Evolutionary conservation across 2,329 filamentous ascomycete species (phyloP).

Genomic region (Phialophora macrospora): DNA sequence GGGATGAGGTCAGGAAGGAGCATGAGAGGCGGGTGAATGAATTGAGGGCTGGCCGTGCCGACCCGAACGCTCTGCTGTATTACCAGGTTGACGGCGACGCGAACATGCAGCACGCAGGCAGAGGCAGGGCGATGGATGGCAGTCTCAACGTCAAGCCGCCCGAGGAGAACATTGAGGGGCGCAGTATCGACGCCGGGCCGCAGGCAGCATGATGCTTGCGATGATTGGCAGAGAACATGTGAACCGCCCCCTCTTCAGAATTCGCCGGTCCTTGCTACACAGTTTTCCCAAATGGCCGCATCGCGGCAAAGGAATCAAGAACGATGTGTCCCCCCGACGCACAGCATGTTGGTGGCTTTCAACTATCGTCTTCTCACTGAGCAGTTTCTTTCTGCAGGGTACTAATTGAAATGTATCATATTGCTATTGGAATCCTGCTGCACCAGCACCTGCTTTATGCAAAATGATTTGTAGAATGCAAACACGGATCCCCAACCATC

Average conservation of each 20-base stretch:
- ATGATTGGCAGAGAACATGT: neutral
- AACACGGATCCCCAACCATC: neutral
- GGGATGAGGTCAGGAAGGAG: conserved; percentile 3
- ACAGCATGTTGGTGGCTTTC: neutral
- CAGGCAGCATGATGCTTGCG: neutral
- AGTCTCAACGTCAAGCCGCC: neutral
- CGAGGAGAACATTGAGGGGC: neutral
- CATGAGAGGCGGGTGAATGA: neutral
- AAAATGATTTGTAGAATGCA: neutral
- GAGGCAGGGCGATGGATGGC: neutral
- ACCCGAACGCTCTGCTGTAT: neutral
- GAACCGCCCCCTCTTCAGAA: neutral
- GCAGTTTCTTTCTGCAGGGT: neutral
- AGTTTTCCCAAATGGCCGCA: neutral
- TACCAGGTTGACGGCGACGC: conserved; percentile 2
- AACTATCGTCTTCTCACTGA: neutral
- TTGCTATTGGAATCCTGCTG: neutral
- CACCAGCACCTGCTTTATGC: neutral
- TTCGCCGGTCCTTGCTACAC: neutral
- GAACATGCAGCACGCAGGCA: neutral
- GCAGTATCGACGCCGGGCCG: neutral
- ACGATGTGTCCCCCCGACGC: neutral
- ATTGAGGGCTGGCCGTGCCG: neutral
- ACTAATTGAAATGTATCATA: neutral
- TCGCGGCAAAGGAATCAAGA: neutral